These are phyloP conservation scores for Aspergillus taichungensis DNA, from an alignment of 495 filamentous ascomycete genomes.

Conservation along the genomic window DNA sequence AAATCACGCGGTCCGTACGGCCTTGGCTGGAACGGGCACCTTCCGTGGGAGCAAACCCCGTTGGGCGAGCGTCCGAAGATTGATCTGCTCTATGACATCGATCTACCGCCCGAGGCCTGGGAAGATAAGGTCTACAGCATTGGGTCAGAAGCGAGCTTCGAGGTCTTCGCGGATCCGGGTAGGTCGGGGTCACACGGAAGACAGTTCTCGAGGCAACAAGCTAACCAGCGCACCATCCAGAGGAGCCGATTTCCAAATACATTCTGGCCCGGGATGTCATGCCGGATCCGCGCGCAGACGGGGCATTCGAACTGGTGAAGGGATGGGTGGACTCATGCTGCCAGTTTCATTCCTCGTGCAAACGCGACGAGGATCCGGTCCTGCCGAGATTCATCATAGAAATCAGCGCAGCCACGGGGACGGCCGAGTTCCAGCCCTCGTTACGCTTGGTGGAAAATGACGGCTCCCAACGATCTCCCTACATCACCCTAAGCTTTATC, in stretches of 20 bases:
- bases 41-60: neutral
- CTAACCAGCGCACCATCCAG: neutral
- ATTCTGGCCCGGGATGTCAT: neutral
- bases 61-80: neutral
- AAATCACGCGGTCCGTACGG: neutral
- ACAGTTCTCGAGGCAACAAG: neutral
- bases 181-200: neutral
- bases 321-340: neutral
- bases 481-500: slow-evolving; percentile 8
- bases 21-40: neutral
- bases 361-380: neutral
- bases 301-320: neutral
- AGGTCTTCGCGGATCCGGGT: neutral
- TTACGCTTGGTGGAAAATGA: neutral
- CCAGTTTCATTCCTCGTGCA: neutral
- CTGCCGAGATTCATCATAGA: neutral
- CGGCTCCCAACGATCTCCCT: neutral
- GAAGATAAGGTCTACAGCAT: neutral
- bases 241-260: neutral
- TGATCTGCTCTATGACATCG: neutral
- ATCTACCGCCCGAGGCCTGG: neutral
- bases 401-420: neutral
- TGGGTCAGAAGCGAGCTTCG: neutral
- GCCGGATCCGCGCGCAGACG: neutral
- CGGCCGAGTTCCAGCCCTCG: neutral